phyloP scores from a whole-genome alignment of 177 flowering plant species.

The Tripterygium wilfordii region DNA sequence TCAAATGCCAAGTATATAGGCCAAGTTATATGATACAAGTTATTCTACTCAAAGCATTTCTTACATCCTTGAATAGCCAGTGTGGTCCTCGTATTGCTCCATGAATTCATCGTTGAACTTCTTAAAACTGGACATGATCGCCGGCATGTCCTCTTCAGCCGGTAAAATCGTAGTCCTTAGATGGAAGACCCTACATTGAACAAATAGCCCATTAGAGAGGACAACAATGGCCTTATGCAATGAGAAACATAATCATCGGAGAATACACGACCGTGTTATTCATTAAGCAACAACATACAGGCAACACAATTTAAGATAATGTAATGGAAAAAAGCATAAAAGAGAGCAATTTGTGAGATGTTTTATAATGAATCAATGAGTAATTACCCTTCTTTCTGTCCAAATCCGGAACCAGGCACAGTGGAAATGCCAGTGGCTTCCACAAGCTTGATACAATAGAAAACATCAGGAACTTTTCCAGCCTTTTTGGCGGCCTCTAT shows the following conservation, averaged over 20 bases:
- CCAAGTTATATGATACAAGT: no score
- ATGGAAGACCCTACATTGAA: constrained; percentile 72
- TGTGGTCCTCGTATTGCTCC: constrained; percentile 84
- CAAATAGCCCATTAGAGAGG: background rate
- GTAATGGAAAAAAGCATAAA: no score
- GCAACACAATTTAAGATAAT: no score
- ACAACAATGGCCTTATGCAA: no score
- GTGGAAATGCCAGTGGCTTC: constrained; percentile 99
- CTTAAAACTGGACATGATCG: constrained; percentile 91
- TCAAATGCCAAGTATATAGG: no score
- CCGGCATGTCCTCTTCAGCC: constrained; percentile 99
- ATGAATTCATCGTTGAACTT: constrained; percentile 96
- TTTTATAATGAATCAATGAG: no score
- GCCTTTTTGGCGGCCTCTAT: constrained; percentile 81
- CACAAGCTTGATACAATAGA: constrained; percentile 91
- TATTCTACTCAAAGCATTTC: no score
- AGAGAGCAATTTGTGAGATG: no score
- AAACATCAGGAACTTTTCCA: constrained; percentile 95
- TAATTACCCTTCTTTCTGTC: constrained; percentile 94
- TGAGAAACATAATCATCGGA: no score
- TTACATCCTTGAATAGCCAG: constrained; percentile 80
- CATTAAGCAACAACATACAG: no score
- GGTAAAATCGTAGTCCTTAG: constrained; percentile 96
- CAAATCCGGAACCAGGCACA: constrained; percentile 99
- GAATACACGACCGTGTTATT: no score